Conservation (phyloP, 257 asterid species). For the Salvia hispanica region DNA sequence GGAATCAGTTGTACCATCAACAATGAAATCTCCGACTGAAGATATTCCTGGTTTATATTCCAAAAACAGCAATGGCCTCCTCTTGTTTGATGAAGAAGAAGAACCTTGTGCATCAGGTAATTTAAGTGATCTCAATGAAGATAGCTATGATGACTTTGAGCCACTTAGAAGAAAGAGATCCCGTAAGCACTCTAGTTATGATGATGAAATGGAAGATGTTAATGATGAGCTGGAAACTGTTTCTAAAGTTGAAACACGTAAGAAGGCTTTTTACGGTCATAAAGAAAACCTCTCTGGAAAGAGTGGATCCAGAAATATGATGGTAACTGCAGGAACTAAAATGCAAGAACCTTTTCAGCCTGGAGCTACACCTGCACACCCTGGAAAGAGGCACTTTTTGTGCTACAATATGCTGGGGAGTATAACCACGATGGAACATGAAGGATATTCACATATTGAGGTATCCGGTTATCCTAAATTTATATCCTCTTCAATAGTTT, state of each 20-base stretch:
- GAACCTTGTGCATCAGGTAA: slow-evolving; percentile 71
- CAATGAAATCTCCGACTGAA: slow-evolving; percentile 96
- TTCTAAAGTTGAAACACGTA: slow-evolving; percentile 60
- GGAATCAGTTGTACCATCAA: slow-evolving; percentile 87
- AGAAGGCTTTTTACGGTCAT: slow-evolving; percentile 53
- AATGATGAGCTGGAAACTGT: slow-evolving; percentile 51
- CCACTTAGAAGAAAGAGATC: slow-evolving; percentile 67
- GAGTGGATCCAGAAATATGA: slow-evolving; percentile 42
- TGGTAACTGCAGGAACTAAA: slow-evolving; percentile 49
- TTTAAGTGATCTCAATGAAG: slow-evolving; percentile 79
- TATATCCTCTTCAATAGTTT: slow-evolving; percentile 21
- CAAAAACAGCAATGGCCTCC: slow-evolving; percentile 62
- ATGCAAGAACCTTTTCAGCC: slow-evolving; percentile 93
- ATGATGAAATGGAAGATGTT: slow-evolving; percentile 52
- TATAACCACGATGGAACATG: slow-evolving; percentile 87
- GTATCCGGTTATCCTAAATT: slow-evolving; percentile 40
- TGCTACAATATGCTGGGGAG: slow-evolving; percentile 95
- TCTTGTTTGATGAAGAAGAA: slow-evolving; percentile 72
- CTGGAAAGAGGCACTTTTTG: slow-evolving; percentile 85
- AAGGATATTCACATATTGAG: slow-evolving; percentile 95
- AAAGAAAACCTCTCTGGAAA: slow-evolving; percentile 46
- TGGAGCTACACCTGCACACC: slow-evolving; percentile 80
- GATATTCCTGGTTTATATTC: slow-evolving; percentile 62
- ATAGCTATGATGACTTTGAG: slow-evolving; percentile 64
- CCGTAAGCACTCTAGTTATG: slow-evolving; percentile 50